Conservation (phyloP, 257 asterid species). For the Ajuga chamaepitys region DNA sequence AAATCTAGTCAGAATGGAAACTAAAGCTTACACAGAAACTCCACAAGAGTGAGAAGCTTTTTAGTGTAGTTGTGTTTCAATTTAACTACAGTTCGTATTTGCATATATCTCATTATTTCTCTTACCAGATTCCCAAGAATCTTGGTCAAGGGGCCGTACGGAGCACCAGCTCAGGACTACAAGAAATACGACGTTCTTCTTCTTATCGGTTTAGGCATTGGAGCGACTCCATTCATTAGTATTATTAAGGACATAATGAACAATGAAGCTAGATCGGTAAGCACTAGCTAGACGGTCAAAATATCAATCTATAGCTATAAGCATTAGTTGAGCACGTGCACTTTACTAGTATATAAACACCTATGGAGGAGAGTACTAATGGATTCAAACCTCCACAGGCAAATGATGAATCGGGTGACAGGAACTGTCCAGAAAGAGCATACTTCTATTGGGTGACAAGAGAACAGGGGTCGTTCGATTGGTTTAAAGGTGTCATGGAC, state of each 20-base stretch:
- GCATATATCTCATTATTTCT: not conserved
- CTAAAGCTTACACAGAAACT: slow-evolving; percentile 39
- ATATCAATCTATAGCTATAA: no score
- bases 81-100: not conserved
- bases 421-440: slow-evolving; percentile 58
- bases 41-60: slow-evolving; percentile 41
- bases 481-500: slow-evolving; percentile 97
- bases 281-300: no score
- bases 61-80: not conserved
- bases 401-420: slow-evolving; percentile 6
- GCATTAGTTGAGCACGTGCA: no score
- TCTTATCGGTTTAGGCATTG: slow-evolving; percentile 86
- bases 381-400: slow-evolving; percentile 22
- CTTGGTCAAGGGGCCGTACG: slow-evolving; percentile 80
- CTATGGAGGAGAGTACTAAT: not conserved
- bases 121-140: slow-evolving; percentile 55
- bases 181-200: slow-evolving; percentile 72
- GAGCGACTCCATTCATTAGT: slow-evolving; percentile 92
- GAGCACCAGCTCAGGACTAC: slow-evolving; percentile 93
- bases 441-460: slow-evolving; percentile 93
- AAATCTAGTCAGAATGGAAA: slow-evolving; percentile 62
- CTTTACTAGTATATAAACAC: not conserved
- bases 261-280: slow-evolving; percentile 39
- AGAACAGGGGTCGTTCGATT: slow-evolving; percentile 93
- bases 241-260: slow-evolving; percentile 72